Evolutionary conservation across 768 basidiomycete species (phyloP).

Genomic region (Calocybe cyanea): DNA sequence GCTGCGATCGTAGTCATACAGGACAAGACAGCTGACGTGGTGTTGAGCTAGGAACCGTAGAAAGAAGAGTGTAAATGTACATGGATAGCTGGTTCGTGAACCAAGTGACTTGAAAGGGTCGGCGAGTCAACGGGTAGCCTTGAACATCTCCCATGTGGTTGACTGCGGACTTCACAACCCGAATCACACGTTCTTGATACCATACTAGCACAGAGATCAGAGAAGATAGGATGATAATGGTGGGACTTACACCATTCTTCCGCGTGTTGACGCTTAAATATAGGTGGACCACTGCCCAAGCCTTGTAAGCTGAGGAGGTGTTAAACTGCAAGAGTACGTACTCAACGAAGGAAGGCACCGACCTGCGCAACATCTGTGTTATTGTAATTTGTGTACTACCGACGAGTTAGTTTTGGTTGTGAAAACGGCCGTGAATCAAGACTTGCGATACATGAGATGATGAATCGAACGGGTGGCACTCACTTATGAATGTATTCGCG

Average conservation of each 20-base stretch:
- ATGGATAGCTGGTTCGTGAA: constrained; percentile 63
- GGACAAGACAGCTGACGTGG: constrained; percentile 49
- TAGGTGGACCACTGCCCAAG: constrained; percentile 42
- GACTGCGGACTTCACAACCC: constrained; percentile 52
- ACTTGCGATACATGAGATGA: too few relatives aligned
- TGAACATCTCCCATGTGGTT: constrained; percentile 46
- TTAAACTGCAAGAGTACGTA: constrained; percentile 18
- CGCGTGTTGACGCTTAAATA: constrained; percentile 67
- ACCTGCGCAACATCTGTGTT: constrained; percentile 63
- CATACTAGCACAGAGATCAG: constrained; percentile 38
- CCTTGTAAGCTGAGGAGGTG: constrained; percentile 40
- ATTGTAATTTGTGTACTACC: constrained; percentile 62
- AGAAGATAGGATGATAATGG: background rate
- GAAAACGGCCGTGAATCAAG: too few relatives aligned
- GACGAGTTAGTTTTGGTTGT: background rate
- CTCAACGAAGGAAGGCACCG: constrained; percentile 24
- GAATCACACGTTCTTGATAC: constrained; percentile 66
- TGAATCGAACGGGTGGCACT: constrained; percentile 20
- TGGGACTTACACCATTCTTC: constrained; percentile 72
- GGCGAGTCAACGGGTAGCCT: constrained; percentile 56
- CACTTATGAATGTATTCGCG: constrained; percentile 76
- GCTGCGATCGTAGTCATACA: constrained; percentile 62
- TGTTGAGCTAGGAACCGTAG: background rate
- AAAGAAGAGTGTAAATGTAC: constrained; percentile 29
- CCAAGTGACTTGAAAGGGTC: constrained; percentile 72